Percentiles rank a stretch among this genome's conserved stretches.
Evolutionary conservation across 495 filamentous ascomycete genomes (phyloP).

Genomic region (Lophiostoma macrostomum): DNA sequence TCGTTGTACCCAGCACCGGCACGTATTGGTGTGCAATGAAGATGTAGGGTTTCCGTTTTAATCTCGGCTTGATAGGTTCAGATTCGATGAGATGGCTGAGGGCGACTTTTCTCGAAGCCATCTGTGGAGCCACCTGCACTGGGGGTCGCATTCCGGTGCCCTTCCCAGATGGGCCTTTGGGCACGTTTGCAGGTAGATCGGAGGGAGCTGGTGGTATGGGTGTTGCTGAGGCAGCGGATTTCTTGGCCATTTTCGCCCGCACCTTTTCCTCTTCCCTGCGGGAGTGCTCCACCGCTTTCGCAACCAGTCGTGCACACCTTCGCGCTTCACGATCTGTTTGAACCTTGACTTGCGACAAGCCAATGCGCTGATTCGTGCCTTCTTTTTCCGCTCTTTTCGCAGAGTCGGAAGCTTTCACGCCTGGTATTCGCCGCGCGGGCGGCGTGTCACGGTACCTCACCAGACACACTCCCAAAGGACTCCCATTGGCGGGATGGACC

Average conservation of each 20-base stretch:
- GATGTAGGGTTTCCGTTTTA: constrained; percentile 85
- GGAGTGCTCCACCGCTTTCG: constrained; percentile 63
- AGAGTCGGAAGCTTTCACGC: constrained; percentile 65
- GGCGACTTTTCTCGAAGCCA: constrained; percentile 29
- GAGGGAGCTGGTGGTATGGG: constrained; percentile 34
- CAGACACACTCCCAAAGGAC: constrained; percentile 85
- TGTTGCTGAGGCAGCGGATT: constrained; percentile 30
- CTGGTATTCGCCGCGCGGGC: constrained; percentile 45
- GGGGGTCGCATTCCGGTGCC: constrained; percentile 48
- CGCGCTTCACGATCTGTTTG: constrained; percentile 85
- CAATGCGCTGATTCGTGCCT: constrained; percentile 68
- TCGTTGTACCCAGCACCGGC: constrained; percentile 77
- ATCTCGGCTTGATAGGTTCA: constrained; percentile 58
- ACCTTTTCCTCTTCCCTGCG: constrained; percentile 49
- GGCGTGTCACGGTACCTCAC: constrained; percentile 81
- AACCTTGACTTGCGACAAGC: constrained; percentile 68
- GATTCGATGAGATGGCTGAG: constrained; percentile 50
- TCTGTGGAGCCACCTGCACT: constrained; percentile 39
- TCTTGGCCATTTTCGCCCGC: constrained; percentile 11
- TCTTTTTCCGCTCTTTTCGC: constrained; percentile 72
- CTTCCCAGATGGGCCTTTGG: constrained; percentile 79
- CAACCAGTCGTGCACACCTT: constrained; percentile 70
- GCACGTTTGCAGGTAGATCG: constrained; percentile 65
- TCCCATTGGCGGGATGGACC: constrained; percentile 88
- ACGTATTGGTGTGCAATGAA: constrained; percentile 84